Percentiles rank a stretch among this genome's conserved stretches.
Evolutionary conservation across 768 basidiomycete genomes (phyloP).

Genomic region (Auriscalpium vulgare): DNA sequence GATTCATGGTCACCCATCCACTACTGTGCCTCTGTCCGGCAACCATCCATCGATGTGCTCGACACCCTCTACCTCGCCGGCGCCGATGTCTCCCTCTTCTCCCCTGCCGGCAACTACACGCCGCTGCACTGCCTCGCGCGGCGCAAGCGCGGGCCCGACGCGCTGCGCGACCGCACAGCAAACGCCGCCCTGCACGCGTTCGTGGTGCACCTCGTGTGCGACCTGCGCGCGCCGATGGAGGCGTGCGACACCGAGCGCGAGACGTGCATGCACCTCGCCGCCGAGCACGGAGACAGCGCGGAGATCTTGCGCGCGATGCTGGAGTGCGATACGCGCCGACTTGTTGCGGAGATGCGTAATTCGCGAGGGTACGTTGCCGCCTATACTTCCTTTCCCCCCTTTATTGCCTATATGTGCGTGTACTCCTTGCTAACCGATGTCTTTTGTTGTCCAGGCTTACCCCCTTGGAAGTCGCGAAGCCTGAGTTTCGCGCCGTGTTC

Average conservation of each 20-base stretch:
- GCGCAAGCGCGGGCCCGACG: slow-evolving; percentile 12
- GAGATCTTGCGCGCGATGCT: slow-evolving; percentile 57
- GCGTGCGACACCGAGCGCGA: slow-evolving; percentile 62
- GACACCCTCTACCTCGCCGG: slow-evolving; percentile 72
- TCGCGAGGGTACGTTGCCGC: slow-evolving; percentile 50
- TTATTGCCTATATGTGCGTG: no score
- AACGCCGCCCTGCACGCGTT: slow-evolving; percentile 38
- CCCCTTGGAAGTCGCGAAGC: slow-evolving; percentile 57
- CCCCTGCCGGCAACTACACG: slow-evolving; percentile 18
- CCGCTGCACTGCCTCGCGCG: slow-evolving; percentile 18
- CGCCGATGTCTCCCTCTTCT: slow-evolving; percentile 62
- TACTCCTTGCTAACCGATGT: background rate
- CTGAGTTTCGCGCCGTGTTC: slow-evolving; percentile 59
- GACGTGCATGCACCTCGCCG: slow-evolving; percentile 75
- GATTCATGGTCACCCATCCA: slow-evolving; percentile 72
- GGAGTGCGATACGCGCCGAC: slow-evolving; percentile 51
- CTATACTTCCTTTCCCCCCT: background rate
- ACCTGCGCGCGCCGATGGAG: slow-evolving; percentile 61
- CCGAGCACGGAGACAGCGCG: slow-evolving; percentile 61
- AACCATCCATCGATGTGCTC: slow-evolving; percentile 53
- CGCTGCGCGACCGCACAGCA: slow-evolving; percentile 8
- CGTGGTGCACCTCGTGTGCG: slow-evolving; percentile 57
- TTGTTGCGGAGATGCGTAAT: slow-evolving; percentile 55
- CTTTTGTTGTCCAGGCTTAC: slow-evolving; percentile 40
- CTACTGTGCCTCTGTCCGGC: slow-evolving; percentile 48